Evolutionary conservation across 2,329 filamentous ascomycete species (phyloP).

Genomic region (Blastomyces parvus): DNA sequence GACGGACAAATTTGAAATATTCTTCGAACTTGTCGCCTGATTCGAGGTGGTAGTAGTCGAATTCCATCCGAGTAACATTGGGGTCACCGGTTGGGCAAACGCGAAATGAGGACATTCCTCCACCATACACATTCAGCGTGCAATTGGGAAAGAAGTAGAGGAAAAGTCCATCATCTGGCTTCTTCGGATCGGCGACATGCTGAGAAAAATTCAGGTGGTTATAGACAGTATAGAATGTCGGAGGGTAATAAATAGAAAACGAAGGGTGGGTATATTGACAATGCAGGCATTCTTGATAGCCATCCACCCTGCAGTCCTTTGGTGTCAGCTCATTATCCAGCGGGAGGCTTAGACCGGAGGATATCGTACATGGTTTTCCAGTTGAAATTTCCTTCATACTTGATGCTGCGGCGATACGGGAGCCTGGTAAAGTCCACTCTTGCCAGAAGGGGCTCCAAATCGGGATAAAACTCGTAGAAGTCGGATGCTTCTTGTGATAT

Average conservation of each 20-base stretch:
- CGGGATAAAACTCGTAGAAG: constrained; percentile 47
- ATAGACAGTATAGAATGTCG: constrained; percentile 46
- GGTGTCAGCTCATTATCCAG: not conserved
- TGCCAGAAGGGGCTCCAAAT: constrained; percentile 41
- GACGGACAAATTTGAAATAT: constrained; percentile 48
- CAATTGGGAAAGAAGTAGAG: constrained; percentile 51
- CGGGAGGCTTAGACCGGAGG: not conserved
- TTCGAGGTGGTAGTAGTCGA: constrained; percentile 49
- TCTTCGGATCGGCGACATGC: constrained; percentile 46
- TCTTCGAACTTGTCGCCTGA: constrained; percentile 46
- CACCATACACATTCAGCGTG: constrained; percentile 49
- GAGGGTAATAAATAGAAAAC: constrained; percentile 47
- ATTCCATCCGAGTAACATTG: constrained; percentile 46
- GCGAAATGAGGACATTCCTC: constrained; percentile 49
- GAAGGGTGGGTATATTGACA: constrained; percentile 51
- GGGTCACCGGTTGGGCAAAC: constrained; percentile 45
- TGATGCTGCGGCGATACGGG: constrained; percentile 44
- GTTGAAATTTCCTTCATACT: constrained; percentile 49
- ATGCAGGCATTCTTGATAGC: constrained; percentile 51
- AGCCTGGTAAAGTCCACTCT: constrained; percentile 47
- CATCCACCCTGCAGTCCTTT: constrained; percentile 39
- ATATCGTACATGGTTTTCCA: constrained; percentile 47
- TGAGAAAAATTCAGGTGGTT: constrained; percentile 49
- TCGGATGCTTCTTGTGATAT: constrained; percentile 40
- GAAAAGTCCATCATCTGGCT: constrained; percentile 46